Evolutionary conservation across 176 grass and related monocot genomes (phyloP).

Genomic region (Typha latifolia): DNA sequence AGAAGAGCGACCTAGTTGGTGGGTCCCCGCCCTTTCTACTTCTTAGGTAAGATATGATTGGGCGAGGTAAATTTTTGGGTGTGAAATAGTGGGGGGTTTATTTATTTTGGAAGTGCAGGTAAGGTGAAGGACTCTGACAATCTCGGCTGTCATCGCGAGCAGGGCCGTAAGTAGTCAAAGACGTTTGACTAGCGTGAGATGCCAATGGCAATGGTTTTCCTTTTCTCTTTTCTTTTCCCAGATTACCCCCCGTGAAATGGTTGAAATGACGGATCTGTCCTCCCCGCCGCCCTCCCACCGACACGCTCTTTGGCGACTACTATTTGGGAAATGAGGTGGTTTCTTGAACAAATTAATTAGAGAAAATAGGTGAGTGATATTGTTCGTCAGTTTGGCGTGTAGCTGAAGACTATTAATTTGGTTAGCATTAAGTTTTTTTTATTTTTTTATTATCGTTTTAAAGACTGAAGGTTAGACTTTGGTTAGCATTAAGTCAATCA

Average conservation of each 20-base stretch:
- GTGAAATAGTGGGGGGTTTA: slow-evolving; percentile 9
- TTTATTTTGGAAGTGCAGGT: slow-evolving; percentile 21
- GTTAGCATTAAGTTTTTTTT: too few species aligned
- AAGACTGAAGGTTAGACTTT: too few species aligned
- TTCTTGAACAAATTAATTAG: too few species aligned
- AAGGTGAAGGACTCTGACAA: slow-evolving; percentile 31
- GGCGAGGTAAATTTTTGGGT: background rate
- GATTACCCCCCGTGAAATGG: slow-evolving; percentile 3
- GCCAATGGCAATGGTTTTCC: background rate
- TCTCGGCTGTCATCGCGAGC: slow-evolving; percentile 40
- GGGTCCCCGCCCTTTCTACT: background rate
- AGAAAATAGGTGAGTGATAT: too few species aligned
- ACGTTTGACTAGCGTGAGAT: slow-evolving; percentile 25
- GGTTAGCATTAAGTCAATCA: too few species aligned
- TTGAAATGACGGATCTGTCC: slow-evolving; percentile 7
- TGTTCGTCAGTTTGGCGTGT: too few species aligned
- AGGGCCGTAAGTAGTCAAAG: slow-evolving; percentile 41
- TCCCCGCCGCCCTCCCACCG: background rate
- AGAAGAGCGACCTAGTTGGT: too few species aligned
- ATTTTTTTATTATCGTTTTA: too few species aligned
- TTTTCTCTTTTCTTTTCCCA: background rate
- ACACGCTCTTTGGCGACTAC: slow-evolving; percentile 1
- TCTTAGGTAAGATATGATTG: background rate
- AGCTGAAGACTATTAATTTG: too few species aligned
- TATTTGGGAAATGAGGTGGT: background rate